These are phyloP conservation scores for Neofusicoccum cordaticola DNA, from an alignment of 2,329 filamentous ascomycete species.

Conservation along the genomic window DNA sequence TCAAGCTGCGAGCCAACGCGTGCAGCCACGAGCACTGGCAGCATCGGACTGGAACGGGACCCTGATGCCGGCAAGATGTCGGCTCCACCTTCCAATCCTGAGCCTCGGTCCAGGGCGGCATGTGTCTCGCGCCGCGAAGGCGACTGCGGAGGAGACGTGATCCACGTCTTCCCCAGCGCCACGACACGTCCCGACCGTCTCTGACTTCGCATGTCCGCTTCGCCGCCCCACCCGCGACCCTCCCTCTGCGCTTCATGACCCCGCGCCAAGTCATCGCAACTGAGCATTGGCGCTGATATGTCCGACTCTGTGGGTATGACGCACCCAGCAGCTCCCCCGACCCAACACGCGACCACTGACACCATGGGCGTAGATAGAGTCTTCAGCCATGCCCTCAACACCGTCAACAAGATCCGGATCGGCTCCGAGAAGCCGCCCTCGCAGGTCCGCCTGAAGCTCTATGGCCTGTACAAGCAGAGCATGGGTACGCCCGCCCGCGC, in stretches of 20 bases:
- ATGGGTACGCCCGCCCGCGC: conserved; percentile 59
- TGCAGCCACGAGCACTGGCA: too few species aligned
- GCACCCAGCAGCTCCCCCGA: not conserved
- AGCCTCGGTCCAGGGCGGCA: conserved; percentile 13
- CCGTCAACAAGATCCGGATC: conserved; percentile 95
- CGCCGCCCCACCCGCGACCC: not conserved
- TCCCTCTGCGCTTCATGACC: conserved; percentile 9
- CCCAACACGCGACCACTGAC: conserved; percentile 6
- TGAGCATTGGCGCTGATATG: conserved; percentile 18
- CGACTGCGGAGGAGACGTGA: conserved; percentile 10
- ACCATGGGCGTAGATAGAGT: conserved; percentile 69
- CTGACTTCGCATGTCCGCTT: conserved; percentile 1
- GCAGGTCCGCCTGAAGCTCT: conserved; percentile 80
- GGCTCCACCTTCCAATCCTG: conserved; percentile 7
- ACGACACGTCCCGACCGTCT: not conserved
- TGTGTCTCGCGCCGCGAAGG: conserved; percentile 9
- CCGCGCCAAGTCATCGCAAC: not conserved
- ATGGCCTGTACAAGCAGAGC: conserved; percentile 97
- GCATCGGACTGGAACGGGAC: conserved; percentile 1
- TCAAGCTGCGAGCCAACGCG: too few species aligned
- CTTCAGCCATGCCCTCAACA: conserved; percentile 98
- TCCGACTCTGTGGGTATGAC: conserved; percentile 19
- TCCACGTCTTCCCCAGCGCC: conserved; percentile 11
- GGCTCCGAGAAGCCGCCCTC: conserved; percentile 86
- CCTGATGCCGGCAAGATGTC: not conserved